Evolutionary conservation across 2,329 filamentous ascomycete genomes (phyloP).

Genomic region (Aspergillus puulaauensis): DNA sequence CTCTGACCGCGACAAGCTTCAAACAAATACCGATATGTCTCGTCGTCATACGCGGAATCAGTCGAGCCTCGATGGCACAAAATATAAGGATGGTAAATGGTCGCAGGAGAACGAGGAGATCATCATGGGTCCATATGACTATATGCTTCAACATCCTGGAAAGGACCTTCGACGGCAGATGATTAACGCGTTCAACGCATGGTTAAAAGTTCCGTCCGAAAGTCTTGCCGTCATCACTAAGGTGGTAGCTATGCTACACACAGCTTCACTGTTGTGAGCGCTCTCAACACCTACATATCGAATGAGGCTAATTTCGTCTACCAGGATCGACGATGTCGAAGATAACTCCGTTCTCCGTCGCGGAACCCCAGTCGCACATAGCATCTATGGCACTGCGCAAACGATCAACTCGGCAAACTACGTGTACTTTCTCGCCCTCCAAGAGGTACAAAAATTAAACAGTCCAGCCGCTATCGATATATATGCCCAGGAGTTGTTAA

Average conservation of each 20-base stretch:
- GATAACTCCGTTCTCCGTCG: conserved; percentile 50
- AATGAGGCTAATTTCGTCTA: not conserved
- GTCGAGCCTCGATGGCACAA: conserved; percentile 40
- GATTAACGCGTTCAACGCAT: conserved; percentile 46
- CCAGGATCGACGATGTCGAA: conserved; percentile 51
- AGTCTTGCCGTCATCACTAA: conserved; percentile 44
- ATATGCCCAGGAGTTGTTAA: conserved; percentile 47
- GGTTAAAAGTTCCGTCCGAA: conserved; percentile 42
- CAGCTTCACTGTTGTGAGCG: conserved; percentile 43
- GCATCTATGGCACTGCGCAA: conserved; percentile 51
- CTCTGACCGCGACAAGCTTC: conserved; percentile 48
- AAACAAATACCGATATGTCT: conserved; percentile 23
- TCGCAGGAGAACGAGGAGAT: conserved; percentile 43
- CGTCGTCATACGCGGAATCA: conserved; percentile 34
- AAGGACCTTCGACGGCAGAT: conserved; percentile 47
- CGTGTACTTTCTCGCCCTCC: conserved; percentile 47
- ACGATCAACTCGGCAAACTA: conserved; percentile 55
- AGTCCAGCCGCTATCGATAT: conserved; percentile 44
- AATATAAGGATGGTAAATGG: conserved; percentile 39
- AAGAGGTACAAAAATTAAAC: conserved; percentile 42
- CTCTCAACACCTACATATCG: not conserved
- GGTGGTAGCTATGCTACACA: conserved; percentile 48
- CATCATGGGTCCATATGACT: conserved; percentile 46
- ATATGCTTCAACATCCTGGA: conserved; percentile 44
- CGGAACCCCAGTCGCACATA: conserved; percentile 50